These are phyloP conservation scores for Ustilago trichophora DNA, from an alignment of 1,284 basidiomycete species.

Conservation along the genomic window DNA sequence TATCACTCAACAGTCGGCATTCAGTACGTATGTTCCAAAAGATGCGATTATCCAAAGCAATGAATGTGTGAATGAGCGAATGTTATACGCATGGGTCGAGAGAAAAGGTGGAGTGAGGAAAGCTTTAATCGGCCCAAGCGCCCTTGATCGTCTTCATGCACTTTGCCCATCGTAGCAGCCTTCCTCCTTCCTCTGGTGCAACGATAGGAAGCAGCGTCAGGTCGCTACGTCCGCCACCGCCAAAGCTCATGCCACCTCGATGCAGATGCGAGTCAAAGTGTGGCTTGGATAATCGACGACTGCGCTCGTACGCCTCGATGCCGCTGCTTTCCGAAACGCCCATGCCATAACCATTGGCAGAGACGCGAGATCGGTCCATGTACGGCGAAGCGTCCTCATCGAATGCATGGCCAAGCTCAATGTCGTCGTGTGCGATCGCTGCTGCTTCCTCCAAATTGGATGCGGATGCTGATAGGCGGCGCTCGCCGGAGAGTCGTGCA, in stretches of 20 bases:
- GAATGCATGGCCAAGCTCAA: conserved; percentile 19
- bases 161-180: conserved; percentile 78
- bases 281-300: conserved; percentile 55
- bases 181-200: conserved; percentile 81
- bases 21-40: too few relatives aligned
- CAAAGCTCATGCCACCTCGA: conserved; percentile 57
- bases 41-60: too few relatives aligned
- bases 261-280: conserved; percentile 49
- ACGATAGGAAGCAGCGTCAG: conserved; percentile 73
- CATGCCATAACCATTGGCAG: not conserved
- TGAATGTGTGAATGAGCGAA: too few relatives aligned
- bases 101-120: not conserved
- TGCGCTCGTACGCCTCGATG: conserved; percentile 34
- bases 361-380: not conserved
- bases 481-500: conserved; percentile 53
- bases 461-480: conserved; percentile 36
- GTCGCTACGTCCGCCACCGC: conserved; percentile 51
- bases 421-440: conserved; percentile 38
- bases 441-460: conserved; percentile 33
- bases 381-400: conserved; percentile 17
- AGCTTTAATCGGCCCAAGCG: conserved; percentile 72
- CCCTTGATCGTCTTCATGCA: conserved; percentile 80
- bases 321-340: conserved; percentile 12
- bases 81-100: too few relatives aligned
- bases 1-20: too few relatives aligned